phyloP scores from a whole-genome alignment of 495 filamentous ascomycete genomes.

The Neurospora sp. region DNA sequence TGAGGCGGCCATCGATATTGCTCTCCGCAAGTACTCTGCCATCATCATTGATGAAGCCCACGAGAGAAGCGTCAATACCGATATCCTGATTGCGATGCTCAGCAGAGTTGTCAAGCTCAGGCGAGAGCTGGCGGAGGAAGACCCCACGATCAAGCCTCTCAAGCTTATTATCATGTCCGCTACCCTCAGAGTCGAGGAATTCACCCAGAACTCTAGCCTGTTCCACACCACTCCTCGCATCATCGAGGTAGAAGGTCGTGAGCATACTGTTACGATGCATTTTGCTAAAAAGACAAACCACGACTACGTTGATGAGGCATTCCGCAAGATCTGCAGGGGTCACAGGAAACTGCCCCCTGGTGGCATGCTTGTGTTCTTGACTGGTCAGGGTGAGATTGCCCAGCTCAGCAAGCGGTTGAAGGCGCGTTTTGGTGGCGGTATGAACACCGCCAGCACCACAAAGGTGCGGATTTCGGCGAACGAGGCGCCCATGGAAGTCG shows the following conservation, averaged over 20 bases:
- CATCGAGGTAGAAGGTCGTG: conserved; percentile 85
- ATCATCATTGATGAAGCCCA: conserved; percentile 97
- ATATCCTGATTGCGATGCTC: conserved; percentile 93
- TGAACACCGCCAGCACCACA: conserved; percentile 43
- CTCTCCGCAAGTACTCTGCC: conserved; percentile 83
- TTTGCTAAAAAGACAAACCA: conserved; percentile 74
- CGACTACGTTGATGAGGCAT: conserved; percentile 85
- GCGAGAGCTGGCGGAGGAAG: conserved; percentile 32
- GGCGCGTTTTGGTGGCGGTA: conserved; percentile 48
- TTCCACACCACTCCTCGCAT: conserved; percentile 77
- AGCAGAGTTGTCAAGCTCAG: conserved; percentile 78
- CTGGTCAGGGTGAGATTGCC: conserved; percentile 84
- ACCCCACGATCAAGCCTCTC: conserved; percentile 56
- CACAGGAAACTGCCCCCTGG: conserved; percentile 87
- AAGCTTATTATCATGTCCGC: conserved; percentile 99
- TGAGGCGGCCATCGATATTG: conserved; percentile 84
- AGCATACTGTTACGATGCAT: conserved; percentile 82
- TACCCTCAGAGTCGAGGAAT: conserved; percentile 81
- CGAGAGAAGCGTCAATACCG: conserved; percentile 94
- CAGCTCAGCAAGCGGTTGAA: conserved; percentile 68
- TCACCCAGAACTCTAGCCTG: conserved; percentile 70
- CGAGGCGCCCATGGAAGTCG: conserved; percentile 72
- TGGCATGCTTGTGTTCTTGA: conserved; percentile 90
- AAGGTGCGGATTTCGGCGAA: conserved; percentile 63
- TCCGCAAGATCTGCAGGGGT: conserved; percentile 76